These are phyloP conservation scores for Baeospora myosura DNA, from an alignment of 1,284 basidiomycete genomes.

Conservation along the genomic window DNA sequence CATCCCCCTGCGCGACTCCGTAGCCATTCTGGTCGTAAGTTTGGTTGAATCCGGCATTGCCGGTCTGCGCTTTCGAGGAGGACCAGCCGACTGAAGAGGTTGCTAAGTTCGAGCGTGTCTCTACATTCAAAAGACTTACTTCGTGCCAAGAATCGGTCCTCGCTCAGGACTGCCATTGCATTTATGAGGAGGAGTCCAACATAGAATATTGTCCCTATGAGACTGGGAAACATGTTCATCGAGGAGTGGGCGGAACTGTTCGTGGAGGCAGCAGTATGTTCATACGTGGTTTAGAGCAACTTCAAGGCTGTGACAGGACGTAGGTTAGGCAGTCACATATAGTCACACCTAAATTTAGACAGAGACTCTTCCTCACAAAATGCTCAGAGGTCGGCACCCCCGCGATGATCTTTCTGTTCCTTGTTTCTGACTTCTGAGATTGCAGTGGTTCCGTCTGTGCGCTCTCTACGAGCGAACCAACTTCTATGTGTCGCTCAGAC, in stretches of 20 bases:
- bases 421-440: too few relatives aligned
- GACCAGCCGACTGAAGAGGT: constrained; percentile 82
- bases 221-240: constrained; percentile 17
- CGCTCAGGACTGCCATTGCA: constrained; percentile 88
- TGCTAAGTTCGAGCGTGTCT: constrained; percentile 10
- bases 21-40: constrained; percentile 61
- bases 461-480: too few relatives aligned
- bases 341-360: too few relatives aligned
- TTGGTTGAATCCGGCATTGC: constrained; percentile 52
- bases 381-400: too few relatives aligned
- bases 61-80: constrained; percentile 51
- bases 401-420: too few relatives aligned
- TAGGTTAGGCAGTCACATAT: too few relatives aligned
- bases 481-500: too few relatives aligned
- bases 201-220: constrained; percentile 66
- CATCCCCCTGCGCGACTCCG: constrained; percentile 46
- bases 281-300: too few relatives aligned
- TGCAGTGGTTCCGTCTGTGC: too few relatives aligned
- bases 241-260: background rate
- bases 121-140: constrained; percentile 49
- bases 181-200: constrained; percentile 81
- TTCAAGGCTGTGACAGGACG: too few relatives aligned
- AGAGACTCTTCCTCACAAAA: too few relatives aligned
- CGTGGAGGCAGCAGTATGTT: too few relatives aligned
- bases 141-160: constrained; percentile 89